Evolutionary conservation across 371 early-diverging fungal genomes (phyloP).

Genomic region (Entomophthora muscae): DNA sequence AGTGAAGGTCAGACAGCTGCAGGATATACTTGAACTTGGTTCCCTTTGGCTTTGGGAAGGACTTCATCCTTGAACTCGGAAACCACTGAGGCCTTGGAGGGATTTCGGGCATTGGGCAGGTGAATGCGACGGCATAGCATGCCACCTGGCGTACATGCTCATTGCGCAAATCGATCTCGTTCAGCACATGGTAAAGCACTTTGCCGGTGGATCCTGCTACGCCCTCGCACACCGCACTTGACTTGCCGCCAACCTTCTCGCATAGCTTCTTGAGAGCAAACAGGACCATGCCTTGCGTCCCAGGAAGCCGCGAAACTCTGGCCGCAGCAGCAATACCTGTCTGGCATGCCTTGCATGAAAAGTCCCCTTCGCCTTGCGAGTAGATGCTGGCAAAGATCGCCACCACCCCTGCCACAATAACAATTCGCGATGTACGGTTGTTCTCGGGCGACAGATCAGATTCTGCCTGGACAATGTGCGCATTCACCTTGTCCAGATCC

Average conservation of each 20-base stretch:
- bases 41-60: neutral
- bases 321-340: neutral
- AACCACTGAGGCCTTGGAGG: neutral
- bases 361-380: neutral
- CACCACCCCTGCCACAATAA: neutral
- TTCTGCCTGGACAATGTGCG: neutral
- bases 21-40: constrained; percentile 5
- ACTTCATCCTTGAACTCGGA: too few relatives aligned
- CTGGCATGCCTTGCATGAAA: constrained; percentile 1
- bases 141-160: neutral
- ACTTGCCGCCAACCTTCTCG: neutral
- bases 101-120: constrained; percentile 3
- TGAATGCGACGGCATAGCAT: neutral
- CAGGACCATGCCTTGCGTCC: neutral
- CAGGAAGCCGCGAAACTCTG: neutral
- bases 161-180: neutral
- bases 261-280: neutral
- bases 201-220: neutral
- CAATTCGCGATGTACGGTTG: neutral
- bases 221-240: neutral
- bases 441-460: neutral
- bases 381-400: neutral
- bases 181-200: neutral
- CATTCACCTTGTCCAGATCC: neutral
- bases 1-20: constrained; percentile 6